Base-by-base conservation (phyloP, 1,139 yeast species). In the Yamadazyma oceani region DNA sequence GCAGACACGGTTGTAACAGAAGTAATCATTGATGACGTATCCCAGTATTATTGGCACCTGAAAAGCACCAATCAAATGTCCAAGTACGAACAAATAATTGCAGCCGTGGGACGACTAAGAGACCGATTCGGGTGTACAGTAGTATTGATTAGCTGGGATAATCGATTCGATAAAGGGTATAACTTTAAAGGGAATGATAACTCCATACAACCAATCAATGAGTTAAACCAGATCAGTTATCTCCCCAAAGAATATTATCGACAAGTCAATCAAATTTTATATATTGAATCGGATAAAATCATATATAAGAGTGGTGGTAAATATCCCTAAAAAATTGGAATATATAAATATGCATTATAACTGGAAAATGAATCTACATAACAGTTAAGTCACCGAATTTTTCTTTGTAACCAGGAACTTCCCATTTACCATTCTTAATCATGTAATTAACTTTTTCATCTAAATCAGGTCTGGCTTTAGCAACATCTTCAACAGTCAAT, bases 361-460 rank as follows among this genome's bases (percentile, higher is more conserved):
- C 31, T 11, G 14, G n/a, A n/a, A 22, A 12, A 5, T 11, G 14
- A 10, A 14, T 30, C 71, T 80, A 90, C 97, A 90, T 89, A 67
- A 87, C 88, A 60, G 92, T 86, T 73, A 89, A 80, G 68, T 86
- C 88, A 66, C 97, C 97, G 68, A 89, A 90, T 80, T 88, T 90
- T 70, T 90, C 97, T 73, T 85, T 85, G 82, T 92, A 92, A 57
- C 96, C 96, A 57, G 98, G 97, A 55, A 90, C 95, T 60, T 87
- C 89, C 95, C 96, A 90, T 75, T 87, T 86, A 69, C 96, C 96
- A 78, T 89, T 85, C 80, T 85, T 82, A 58, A 92, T 90, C 94
- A 92, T 85, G 72, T 88, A 88, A 60, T 76, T 79, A 55, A 90
- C 96, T 84, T 92, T 92, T 57, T 87, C 92, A 61, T 90, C 96